phyloP scores from a whole-genome alignment of 108 stramenopile genomes.

The Pelagomonas calceolata region DNA sequence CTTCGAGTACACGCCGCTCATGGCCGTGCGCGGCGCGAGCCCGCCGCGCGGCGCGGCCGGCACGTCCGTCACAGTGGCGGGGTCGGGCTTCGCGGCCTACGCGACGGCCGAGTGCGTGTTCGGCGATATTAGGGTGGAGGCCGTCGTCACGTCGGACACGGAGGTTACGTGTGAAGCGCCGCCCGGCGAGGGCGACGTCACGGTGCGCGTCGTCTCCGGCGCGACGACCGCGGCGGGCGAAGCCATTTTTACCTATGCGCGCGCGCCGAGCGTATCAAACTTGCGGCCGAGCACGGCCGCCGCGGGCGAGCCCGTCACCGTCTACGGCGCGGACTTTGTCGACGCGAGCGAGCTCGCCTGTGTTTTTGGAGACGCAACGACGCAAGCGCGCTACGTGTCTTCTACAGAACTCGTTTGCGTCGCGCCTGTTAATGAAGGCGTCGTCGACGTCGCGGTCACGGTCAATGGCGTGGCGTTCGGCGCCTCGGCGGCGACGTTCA shows the following conservation, averaged over 20 bases:
- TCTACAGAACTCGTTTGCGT: conserved; percentile 8
- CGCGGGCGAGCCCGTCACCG: neutral
- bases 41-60: conserved; percentile 4
- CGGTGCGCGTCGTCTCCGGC: too few relatives aligned
- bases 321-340: conserved; percentile 20
- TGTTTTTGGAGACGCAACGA: conserved; percentile 3
- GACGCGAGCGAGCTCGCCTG: conserved; percentile 13
- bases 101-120: neutral
- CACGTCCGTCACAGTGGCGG: conserved; percentile 2
- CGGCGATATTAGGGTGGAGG: neutral
- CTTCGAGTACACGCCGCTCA: conserved; percentile 1
- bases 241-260: too few relatives aligned
- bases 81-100: neutral
- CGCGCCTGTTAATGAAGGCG: conserved; percentile 14
- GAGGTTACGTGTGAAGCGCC: too few relatives aligned
- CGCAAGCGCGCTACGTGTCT: conserved; percentile 7
- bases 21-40: neutral
- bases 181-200: too few relatives aligned
- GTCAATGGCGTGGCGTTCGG: conserved; percentile 29
- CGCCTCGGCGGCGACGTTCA: conserved; percentile 7
- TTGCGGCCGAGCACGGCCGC: too few relatives aligned
- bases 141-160: neutral
- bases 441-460: conserved; percentile 21
- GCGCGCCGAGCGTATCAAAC: too few relatives aligned
- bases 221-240: too few relatives aligned